Conservation (phyloP, 1,284 basidiomycete genomes). For the Irpex rosettiformis region DNA sequence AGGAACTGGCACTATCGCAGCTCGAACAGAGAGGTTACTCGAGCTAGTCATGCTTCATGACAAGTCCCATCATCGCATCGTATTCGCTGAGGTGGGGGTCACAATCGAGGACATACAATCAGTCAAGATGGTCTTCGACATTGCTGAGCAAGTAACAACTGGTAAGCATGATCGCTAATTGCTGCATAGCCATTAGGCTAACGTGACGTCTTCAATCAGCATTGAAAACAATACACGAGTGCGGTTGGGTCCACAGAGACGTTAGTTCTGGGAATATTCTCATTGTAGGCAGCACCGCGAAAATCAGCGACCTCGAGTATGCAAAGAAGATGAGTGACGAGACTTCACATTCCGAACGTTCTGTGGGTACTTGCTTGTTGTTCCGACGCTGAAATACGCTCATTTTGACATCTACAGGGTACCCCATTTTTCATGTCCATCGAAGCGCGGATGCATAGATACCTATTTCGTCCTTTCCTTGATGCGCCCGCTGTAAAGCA, state of each 20-base stretch:
- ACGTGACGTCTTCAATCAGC: background rate
- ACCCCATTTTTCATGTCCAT: background rate
- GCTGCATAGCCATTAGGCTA: background rate
- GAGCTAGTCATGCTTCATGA: no score
- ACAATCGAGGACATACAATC: background rate
- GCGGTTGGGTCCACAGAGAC: background rate
- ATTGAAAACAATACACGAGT: background rate
- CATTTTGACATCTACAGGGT: background rate
- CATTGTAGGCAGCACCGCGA: background rate
- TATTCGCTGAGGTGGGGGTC: no score
- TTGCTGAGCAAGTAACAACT: background rate
- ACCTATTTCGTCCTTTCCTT: background rate
- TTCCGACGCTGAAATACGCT: background rate
- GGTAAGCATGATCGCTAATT: background rate
- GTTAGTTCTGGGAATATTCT: background rate
- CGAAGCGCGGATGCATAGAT: background rate
- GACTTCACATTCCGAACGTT: background rate
- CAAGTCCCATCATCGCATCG: no score
- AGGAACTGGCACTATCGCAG: background rate
- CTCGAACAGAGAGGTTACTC: no score
- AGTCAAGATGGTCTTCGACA: background rate
- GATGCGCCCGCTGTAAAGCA: background rate
- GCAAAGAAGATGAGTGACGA: background rate
- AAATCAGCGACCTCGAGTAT: background rate
- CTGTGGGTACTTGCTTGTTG: background rate